A percentile compares a stretch with the other conserved stretches of the same genome.
phyloP scores from a whole-genome alignment of 306 rosid genomes.

The Dalbergia cochinchinensis region DNA sequence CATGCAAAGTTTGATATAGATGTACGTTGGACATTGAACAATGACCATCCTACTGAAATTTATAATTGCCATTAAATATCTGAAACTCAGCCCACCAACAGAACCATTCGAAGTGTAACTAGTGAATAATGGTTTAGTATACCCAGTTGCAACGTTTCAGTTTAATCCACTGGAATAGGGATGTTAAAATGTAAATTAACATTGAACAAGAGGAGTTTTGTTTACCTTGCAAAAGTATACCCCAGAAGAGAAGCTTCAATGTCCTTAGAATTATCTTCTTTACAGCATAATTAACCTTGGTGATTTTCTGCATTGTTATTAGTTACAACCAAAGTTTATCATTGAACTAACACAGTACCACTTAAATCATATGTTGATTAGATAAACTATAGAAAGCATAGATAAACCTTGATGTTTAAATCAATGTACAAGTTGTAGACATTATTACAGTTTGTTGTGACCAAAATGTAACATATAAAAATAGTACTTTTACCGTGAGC shows the following conservation, averaged over 20 bases:
- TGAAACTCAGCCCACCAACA: too few relatives aligned
- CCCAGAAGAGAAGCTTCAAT: constrained; percentile 78
- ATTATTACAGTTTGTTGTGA: not conserved
- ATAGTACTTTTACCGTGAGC: not conserved
- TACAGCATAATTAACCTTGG: constrained; percentile 47
- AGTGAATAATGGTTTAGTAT: too few relatives aligned
- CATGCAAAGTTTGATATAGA: not conserved
- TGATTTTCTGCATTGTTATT: constrained; percentile 54
- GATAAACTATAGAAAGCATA: too few relatives aligned
- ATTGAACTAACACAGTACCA: not conserved
- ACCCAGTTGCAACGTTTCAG: not conserved
- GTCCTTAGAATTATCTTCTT: constrained; percentile 65
- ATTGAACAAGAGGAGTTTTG: constrained; percentile 2
- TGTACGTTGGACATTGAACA: too few relatives aligned
- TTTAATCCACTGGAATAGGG: not conserved
- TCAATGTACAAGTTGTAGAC: not conserved
- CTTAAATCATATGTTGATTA: not conserved
- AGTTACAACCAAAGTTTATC: not conserved
- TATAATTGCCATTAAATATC: too few relatives aligned
- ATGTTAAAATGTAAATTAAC: not conserved
- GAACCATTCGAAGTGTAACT: not conserved
- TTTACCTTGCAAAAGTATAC: constrained; percentile 76
- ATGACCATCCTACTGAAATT: too few relatives aligned
- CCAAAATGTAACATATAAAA: not conserved
- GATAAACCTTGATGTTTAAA: not conserved